These are phyloP conservation scores for Triticum dicoccoides DNA, from an alignment of 176 grass and related monocot genomes.

Conservation along the genomic window DNA sequence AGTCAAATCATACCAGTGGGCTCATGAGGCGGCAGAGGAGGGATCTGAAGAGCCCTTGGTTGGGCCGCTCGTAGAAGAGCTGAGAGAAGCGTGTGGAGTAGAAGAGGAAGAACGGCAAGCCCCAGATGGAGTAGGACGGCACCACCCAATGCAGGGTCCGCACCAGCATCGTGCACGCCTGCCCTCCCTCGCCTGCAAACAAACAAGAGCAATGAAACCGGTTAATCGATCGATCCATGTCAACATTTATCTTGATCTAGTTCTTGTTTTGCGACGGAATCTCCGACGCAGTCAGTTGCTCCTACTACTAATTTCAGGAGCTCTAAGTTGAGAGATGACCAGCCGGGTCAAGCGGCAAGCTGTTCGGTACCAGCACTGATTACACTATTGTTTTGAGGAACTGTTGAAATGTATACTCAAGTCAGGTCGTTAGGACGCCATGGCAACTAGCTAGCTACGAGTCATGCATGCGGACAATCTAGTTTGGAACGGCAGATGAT, in stretches of 20 bases:
- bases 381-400: neutral
- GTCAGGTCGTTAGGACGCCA: too few relatives aligned
- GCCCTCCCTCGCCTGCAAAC: slow-evolving; percentile 55
- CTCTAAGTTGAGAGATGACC: neutral
- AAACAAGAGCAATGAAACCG: neutral
- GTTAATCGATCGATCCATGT: neutral
- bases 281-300: neutral
- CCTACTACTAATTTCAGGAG: neutral
- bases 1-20: slow-evolving; percentile 53
- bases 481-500: neutral
- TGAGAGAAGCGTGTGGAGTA: slow-evolving; percentile 83
- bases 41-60: slow-evolving; percentile 62
- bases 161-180: slow-evolving; percentile 88
- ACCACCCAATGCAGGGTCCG: slow-evolving; percentile 93
- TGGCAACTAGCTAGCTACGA: neutral
- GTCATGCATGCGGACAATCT: neutral
- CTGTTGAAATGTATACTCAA: neutral
- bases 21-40: slow-evolving; percentile 62
- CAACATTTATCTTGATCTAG: neutral
- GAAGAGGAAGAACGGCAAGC: slow-evolving; percentile 92
- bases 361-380: neutral
- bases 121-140: slow-evolving; percentile 98
- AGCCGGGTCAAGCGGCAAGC: neutral
- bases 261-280: neutral
- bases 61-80: slow-evolving; percentile 82